These are phyloP conservation scores for Sphagnum fallax DNA, from an alignment of 228 moss, liverwort and hornwort genomes.

Conservation along the genomic window DNA sequence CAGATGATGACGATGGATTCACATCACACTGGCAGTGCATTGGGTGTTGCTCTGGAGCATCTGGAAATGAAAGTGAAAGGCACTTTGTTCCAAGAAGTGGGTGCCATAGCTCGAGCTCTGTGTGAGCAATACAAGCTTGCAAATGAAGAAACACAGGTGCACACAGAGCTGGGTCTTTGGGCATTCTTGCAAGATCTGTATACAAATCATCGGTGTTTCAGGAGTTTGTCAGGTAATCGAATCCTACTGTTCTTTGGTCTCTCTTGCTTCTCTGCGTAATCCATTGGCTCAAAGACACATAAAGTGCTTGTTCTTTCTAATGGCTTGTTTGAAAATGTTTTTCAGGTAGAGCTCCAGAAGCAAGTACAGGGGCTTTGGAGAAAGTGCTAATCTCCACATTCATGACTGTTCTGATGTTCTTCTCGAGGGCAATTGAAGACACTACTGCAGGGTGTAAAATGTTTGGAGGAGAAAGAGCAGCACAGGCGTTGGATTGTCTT, in stretches of 20 bases:
- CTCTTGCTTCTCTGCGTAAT: no score
- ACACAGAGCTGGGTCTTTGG: slow-evolving; percentile 52
- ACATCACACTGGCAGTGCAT: slow-evolving; percentile 13
- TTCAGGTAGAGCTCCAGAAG: slow-evolving; percentile 17
- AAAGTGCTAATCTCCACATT: slow-evolving; percentile 68
- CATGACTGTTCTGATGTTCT: slow-evolving; percentile 72
- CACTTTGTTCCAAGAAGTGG: slow-evolving; percentile 67
- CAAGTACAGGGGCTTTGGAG: slow-evolving; percentile 33
- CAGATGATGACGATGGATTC: slow-evolving; percentile 26
- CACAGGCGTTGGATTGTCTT: slow-evolving; percentile 67
- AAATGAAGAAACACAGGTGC: slow-evolving; percentile 27
- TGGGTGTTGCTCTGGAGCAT: slow-evolving; percentile 39
- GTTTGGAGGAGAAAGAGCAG: slow-evolving; percentile 48
- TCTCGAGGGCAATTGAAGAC: slow-evolving; percentile 45
- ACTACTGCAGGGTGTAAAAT: slow-evolving; percentile 10
- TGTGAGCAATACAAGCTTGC: slow-evolving; percentile 67
- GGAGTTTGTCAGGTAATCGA: slow-evolving; percentile 28
- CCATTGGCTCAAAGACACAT: background rate
- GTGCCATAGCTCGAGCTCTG: slow-evolving; percentile 75
- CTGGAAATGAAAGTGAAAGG: slow-evolving; percentile 51
- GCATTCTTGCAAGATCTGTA: slow-evolving; percentile 58
- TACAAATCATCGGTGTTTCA: slow-evolving; percentile 47
- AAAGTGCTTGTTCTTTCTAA: slow-evolving; percentile 2
- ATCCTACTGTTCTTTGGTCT: no score
- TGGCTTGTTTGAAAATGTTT: slow-evolving; percentile 32